Evolutionary conservation across 2,329 filamentous ascomycete genomes (phyloP).

Genomic region (Colletotrichum sublineola): DNA sequence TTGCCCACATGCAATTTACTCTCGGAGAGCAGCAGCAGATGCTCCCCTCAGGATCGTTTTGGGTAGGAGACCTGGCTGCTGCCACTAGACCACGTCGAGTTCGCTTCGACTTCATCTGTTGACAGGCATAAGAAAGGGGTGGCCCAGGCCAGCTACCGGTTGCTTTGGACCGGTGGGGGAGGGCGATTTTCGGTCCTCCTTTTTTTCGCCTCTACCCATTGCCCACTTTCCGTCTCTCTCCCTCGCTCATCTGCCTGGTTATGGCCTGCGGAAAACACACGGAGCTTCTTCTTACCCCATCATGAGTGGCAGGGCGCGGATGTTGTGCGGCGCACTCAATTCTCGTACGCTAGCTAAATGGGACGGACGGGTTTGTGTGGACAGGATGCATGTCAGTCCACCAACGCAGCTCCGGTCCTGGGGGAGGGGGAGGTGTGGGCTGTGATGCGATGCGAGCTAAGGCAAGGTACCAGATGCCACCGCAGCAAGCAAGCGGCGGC

Average conservation of each 20-base stretch:
- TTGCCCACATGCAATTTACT: slow-evolving; percentile 7
- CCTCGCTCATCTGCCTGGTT: neutral
- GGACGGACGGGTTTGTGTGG: neutral
- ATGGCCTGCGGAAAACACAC: neutral
- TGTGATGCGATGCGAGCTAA: neutral
- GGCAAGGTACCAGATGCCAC: slow-evolving; percentile 12
- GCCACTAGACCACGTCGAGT: neutral
- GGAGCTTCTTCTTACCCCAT: neutral
- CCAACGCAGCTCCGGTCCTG: neutral
- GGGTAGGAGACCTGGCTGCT: neutral
- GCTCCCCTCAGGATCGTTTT: neutral
- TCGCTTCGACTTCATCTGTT: neutral
- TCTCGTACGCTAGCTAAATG: neutral
- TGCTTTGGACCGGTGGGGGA: no score
- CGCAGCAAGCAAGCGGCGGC: neutral
- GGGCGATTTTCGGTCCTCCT: neutral
- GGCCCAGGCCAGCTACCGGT: neutral
- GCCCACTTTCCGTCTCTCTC: neutral
- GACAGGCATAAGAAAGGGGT: neutral
- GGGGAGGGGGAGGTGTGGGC: neutral
- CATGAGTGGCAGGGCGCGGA: neutral
- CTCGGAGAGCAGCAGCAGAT: neutral
- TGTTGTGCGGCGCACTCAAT: neutral
- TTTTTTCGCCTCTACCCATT: neutral
- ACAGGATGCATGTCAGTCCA: neutral